A percentile compares a stretch with the other conserved stretches of the same genome.
phyloP scores from a whole-genome alignment of 2,329 filamentous ascomycete species.

The Botrytis galanthina region DNA sequence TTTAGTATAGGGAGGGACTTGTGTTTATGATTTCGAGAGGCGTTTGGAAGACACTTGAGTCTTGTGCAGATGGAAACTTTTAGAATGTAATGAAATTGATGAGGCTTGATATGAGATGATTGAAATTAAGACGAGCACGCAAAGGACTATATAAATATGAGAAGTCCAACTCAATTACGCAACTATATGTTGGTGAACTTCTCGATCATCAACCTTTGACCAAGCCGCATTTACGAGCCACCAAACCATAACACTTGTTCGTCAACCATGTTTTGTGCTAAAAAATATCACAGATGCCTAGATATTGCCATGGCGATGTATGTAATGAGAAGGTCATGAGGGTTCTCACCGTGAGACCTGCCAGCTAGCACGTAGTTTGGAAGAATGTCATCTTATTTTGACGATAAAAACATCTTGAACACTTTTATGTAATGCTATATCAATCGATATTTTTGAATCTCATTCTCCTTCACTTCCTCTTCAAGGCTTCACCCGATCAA shows the following conservation, averaged over 20 bases:
- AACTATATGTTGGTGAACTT: background rate
- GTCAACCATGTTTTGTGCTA: background rate
- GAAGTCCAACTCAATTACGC: background rate
- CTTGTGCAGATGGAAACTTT: background rate
- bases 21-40: background rate
- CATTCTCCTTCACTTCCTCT: background rate
- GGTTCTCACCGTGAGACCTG: background rate
- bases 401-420: background rate
- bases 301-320: background rate
- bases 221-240: background rate
- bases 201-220: background rate
- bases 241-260: background rate
- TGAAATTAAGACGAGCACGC: background rate
- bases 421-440: background rate
- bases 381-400: background rate
- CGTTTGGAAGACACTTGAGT: background rate
- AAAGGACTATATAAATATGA: background rate
- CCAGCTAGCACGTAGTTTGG: background rate
- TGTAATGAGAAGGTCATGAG: background rate
- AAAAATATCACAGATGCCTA: background rate
- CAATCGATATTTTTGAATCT: background rate
- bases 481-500: background rate
- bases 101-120: background rate
- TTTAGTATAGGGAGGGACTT: background rate
- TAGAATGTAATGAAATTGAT: background rate